Conservation (phyloP, 176 grass and related monocot genomes). For the Oryza meyeriana region DNA sequence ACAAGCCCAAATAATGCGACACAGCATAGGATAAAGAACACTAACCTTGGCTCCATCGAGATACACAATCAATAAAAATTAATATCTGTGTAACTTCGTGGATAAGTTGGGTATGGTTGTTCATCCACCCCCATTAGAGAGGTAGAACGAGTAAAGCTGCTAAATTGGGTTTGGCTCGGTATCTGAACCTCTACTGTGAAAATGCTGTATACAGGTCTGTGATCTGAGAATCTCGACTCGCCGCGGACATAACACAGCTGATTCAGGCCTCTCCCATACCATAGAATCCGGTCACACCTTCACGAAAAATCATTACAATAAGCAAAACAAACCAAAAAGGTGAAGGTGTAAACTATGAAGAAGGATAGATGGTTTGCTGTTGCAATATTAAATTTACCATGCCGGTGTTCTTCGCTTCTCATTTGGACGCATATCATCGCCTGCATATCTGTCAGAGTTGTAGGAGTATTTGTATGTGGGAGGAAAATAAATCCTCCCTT, state of each 20-base stretch:
- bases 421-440: conserved; percentile 76
- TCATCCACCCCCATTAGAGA: conserved; percentile 76
- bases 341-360: neutral
- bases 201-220: conserved; percentile 84
- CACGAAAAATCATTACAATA: conserved; percentile 25
- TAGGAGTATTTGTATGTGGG: conserved; percentile 95
- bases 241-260: conserved; percentile 85
- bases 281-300: conserved; percentile 94
- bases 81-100: conserved; percentile 71
- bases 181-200: conserved; percentile 85
- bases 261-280: conserved; percentile 74
- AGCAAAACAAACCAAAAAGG: conserved; percentile 6
- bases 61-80: conserved; percentile 67
- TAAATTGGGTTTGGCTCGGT: conserved; percentile 54
- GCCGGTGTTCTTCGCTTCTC: conserved; percentile 87
- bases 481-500: conserved; percentile 96
- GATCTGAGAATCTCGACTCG: conserved; percentile 90
- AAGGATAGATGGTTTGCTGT: neutral
- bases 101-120: conserved; percentile 50
- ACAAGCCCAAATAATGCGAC: conserved; percentile 33
- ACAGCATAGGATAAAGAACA: conserved; percentile 19
- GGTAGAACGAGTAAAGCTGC: conserved; percentile 51
- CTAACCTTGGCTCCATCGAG: conserved; percentile 42
- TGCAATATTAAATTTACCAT: conserved; percentile 51
- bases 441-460: conserved; percentile 88